Evolutionary conservation across 768 basidiomycete genomes (phyloP), one percentile per base, ranked within the genome.

Genomic region (Mycena albidolilacea): DNA sequence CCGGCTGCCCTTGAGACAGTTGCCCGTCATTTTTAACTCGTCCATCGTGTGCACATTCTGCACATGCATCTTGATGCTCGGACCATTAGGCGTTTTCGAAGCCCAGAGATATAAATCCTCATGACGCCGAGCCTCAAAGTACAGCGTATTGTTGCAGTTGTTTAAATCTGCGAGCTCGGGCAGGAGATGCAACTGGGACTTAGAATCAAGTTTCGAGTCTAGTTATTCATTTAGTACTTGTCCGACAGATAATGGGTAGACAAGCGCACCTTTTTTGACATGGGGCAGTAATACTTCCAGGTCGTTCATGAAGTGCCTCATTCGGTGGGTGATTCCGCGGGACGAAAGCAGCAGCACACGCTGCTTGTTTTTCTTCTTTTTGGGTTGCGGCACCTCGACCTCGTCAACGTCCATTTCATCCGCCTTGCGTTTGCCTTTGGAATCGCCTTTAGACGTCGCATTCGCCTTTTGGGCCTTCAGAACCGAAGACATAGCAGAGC

Each of bases 31-130:
- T 86, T 99, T 99, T 75, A 99, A 87, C 82, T 99, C 98, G 84
- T 99, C 98, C 98, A 99, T 99, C 54, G 98, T 99, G 82, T 99
- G 98, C 67, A 97, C 88, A 80, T 99, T 99, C 84, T 98, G 97
- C 17, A 98, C 97, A 79, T 99, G 98, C 87, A 98, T 89, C 82
- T 98, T 98, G 79, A 97, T 91, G 79, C 95, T 97, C 15, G 98
- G 98, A 11, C 98, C 98, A 79, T 99, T 99, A 23, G 98, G 98
- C 44, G 97, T 95, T 82, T 98, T 97, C 14, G 95, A 92, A 41
- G 96, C 93, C 98, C 98, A 99, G 70, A 99, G 82, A 79, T 99
- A 99, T 62, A 99, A 86, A 78, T 99, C 97, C 79, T 98, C 96
- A 78, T 98, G 96, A 65, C 97, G 86, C 62, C 98, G 91, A 9